Evolutionary conservation across 345 rosid species (phyloP).

Genomic region (Linum usitatissimum): DNA sequence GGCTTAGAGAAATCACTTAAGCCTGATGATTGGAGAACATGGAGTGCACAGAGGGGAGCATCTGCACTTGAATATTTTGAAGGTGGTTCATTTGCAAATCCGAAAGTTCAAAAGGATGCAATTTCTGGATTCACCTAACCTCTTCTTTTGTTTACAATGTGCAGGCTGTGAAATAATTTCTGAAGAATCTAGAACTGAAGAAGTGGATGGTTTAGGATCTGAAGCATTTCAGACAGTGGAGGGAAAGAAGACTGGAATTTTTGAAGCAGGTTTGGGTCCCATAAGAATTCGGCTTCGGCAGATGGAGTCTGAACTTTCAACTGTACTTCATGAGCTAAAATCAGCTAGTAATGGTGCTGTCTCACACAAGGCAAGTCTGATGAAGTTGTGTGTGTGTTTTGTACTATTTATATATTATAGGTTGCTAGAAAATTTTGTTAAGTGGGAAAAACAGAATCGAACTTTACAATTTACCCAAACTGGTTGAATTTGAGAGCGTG

Average conservation of each 20-base stretch:
- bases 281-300: conserved; percentile 49
- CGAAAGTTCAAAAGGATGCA: conserved; percentile 4
- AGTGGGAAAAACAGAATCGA: background rate
- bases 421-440: conserved; percentile 6
- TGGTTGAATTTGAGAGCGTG: background rate
- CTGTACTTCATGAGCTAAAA: conserved; percentile 52
- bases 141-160: conserved; percentile 13
- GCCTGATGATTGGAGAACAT: conserved; percentile 55
- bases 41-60: conserved; percentile 67
- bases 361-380: conserved; percentile 31
- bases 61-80: conserved; percentile 44
- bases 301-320: conserved; percentile 69
- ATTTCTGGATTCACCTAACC: conserved; percentile 13
- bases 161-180: conserved; percentile 47
- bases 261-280: conserved; percentile 20
- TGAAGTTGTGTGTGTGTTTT: background rate
- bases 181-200: conserved; percentile 9
- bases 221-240: conserved; percentile 24
- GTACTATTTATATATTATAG: background rate
- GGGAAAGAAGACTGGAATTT: conserved; percentile 25
- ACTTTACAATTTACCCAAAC: too few relatives aligned
- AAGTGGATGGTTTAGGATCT: conserved; percentile 13
- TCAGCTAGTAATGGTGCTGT: conserved; percentile 33
- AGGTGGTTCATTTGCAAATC: conserved; percentile 34
- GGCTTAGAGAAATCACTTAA: conserved; percentile 24